Conservation (phyloP, 768 basidiomycete species). For the Collybia nuda region DNA sequence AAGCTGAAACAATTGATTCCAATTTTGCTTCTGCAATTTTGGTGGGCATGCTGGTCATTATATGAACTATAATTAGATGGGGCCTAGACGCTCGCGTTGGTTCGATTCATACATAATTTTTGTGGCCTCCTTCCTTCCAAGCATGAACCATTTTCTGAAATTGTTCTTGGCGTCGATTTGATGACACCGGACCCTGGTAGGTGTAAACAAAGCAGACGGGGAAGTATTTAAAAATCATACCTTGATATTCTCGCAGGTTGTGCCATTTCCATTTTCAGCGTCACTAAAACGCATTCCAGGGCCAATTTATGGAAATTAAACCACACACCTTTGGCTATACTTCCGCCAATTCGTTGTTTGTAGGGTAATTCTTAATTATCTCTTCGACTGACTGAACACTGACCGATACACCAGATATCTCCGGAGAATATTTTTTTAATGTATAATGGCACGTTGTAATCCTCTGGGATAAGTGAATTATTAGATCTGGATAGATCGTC, state of each 20-base stretch:
- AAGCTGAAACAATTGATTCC: conserved; percentile 28
- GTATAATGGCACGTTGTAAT: conserved; percentile 24
- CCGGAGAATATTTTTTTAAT: conserved; percentile 24
- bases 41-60: not conserved
- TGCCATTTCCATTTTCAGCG: conserved; percentile 22
- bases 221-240: conserved; percentile 9
- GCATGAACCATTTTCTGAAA: conserved; percentile 31
- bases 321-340: conserved; percentile 24
- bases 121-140: conserved; percentile 37
- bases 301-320: conserved; percentile 23
- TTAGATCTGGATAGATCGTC: conserved; percentile 27
- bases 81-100: conserved; percentile 33
- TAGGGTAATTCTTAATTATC: conserved; percentile 23
- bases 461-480: conserved; percentile 32
- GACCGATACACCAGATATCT: conserved; percentile 37
- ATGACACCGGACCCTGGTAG: conserved; percentile 25
- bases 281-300: conserved; percentile 21
- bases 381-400: conserved; percentile 29
- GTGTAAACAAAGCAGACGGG: not conserved
- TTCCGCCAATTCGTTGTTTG: conserved; percentile 14
- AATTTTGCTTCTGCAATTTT: conserved; percentile 26
- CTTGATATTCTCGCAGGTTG: conserved; percentile 36
- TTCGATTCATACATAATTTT: conserved; percentile 35
- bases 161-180: conserved; percentile 31
- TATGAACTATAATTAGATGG: not conserved